Evolutionary conservation across 768 basidiomycete species (phyloP).

Genomic region (Tulasnella calospora): DNA sequence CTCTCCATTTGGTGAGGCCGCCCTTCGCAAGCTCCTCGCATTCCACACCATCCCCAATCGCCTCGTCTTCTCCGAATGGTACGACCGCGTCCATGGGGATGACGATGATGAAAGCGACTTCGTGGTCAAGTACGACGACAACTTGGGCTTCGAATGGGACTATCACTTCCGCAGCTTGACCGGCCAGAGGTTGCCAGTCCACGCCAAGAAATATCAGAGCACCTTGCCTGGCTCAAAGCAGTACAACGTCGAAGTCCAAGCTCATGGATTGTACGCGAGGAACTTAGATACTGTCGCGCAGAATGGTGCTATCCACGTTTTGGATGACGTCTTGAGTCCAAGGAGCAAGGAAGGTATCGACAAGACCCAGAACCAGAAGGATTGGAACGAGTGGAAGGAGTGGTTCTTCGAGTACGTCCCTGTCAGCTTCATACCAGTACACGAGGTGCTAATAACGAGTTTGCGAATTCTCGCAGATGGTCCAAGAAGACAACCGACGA

Average conservation of each 20-base stretch:
- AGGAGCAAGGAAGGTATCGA: constrained; percentile 14
- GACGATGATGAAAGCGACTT: not conserved
- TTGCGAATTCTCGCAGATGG: not conserved
- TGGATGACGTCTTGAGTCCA: constrained; percentile 19
- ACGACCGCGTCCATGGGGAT: not conserved
- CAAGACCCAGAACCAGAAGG: constrained; percentile 12
- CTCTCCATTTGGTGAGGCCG: constrained; percentile 37
- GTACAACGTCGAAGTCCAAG: constrained; percentile 25
- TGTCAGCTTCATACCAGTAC: not conserved
- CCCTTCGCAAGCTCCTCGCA: constrained; percentile 35
- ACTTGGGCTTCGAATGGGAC: constrained; percentile 23
- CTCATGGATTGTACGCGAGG: constrained; percentile 10
- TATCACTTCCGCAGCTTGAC: constrained; percentile 17
- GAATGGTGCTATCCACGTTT: constrained; percentile 22
- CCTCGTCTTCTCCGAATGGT: constrained; percentile 26
- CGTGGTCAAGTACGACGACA: not conserved
- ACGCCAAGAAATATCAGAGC: constrained; percentile 22
- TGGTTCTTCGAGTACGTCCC: constrained; percentile 20
- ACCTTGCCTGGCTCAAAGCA: constrained; percentile 19
- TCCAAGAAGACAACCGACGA: constrained; percentile 5
- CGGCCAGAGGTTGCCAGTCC: constrained; percentile 24
- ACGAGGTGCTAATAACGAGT: not conserved
- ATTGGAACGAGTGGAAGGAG: constrained; percentile 27
- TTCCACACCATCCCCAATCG: constrained; percentile 34
- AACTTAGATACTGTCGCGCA: constrained; percentile 5